Evolutionary conservation across 2,329 filamentous ascomycete genomes (phyloP), one percentile per base, ranked within the genome.

Genomic region (Fonsecaea multimorphosa): DNA sequence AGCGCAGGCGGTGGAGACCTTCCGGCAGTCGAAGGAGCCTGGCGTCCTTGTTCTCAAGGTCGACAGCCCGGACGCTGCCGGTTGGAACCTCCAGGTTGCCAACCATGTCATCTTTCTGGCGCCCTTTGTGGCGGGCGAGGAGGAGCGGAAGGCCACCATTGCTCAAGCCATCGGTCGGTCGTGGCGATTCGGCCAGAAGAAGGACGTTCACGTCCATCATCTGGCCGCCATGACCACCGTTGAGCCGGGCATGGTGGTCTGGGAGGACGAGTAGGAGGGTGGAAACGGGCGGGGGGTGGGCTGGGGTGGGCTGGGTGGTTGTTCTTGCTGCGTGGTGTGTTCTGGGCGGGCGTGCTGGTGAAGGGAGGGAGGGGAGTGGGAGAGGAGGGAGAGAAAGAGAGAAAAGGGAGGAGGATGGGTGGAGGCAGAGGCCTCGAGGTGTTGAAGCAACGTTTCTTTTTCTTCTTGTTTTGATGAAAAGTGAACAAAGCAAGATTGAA

Each of bases 81-180:
- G 88, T 58, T 75, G 84, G 85, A 90, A 91, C 68, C 75, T 91
- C 1, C 85, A 86, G 54, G 82, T 82, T 44, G 87, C 87, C 0
- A 89, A 89, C 67, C 86, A 90, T 64, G 78, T 90, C 38, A 82
- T 91, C 34, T 90, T 91, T 73, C 74, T 89, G 2, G 81, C 83
- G 0, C 87, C 87, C 0, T 74, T 87, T 8, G 75, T 86, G 0
- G 76, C 81, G 0, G 73, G 78, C 38, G 81, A 85, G 54, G 81
- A 85, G 52, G 78, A 82, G 4, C 90, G 88, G 72, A 79, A 85
- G 0, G 79, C 84, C 0, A 80, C 82, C 0, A 89, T 89, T 83
- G 83, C 80, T 0, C 88, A 91, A 67, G 87, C 87, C 0, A 85
- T 89, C 22, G 88, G 88, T 1, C 83, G 88, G 40, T 81, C 82